phyloP scores from a whole-genome alignment of 2,329 filamentous ascomycete species.

The Pseudocercospora pini-densiflorae region DNA sequence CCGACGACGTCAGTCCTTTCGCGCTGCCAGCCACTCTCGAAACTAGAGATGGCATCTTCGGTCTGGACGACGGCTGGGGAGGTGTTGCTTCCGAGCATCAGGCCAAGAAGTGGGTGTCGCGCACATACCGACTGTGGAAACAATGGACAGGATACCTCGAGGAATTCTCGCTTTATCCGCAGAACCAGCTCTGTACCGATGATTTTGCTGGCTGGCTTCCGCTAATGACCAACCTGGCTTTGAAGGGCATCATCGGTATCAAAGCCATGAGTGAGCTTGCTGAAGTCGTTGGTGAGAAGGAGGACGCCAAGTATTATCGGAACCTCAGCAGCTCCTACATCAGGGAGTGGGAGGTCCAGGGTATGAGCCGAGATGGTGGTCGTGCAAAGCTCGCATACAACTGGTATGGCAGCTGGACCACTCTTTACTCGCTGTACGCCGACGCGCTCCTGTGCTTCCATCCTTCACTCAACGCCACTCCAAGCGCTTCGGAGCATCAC shows the following conservation, averaged over 20 bases:
- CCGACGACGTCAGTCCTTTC: slow-evolving; percentile 54
- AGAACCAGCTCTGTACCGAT: slow-evolving; percentile 79
- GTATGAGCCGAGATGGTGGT: slow-evolving; percentile 68
- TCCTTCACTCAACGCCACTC: slow-evolving; percentile 40
- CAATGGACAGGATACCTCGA: slow-evolving; percentile 82
- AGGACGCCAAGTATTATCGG: slow-evolving; percentile 62
- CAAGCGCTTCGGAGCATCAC: slow-evolving; percentile 14
- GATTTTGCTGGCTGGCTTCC: slow-evolving; percentile 80
- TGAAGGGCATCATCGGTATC: slow-evolving; percentile 84
- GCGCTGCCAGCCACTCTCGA: slow-evolving; percentile 49
- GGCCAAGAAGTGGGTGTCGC: slow-evolving; percentile 67
- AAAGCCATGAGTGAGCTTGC: slow-evolving; percentile 77
- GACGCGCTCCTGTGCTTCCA: slow-evolving; percentile 84
- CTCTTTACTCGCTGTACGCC: slow-evolving; percentile 82
- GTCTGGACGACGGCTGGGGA: slow-evolving; percentile 67
- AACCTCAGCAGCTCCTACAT: slow-evolving; percentile 71
- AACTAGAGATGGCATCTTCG: slow-evolving; percentile 54
- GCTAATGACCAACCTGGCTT: slow-evolving; percentile 79
- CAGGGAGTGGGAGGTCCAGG: slow-evolving; percentile 71
- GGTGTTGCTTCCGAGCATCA: slow-evolving; percentile 58
- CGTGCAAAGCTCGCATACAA: slow-evolving; percentile 82
- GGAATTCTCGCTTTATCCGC: slow-evolving; percentile 73
- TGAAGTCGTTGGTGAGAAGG: slow-evolving; percentile 61
- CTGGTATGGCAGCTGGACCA: slow-evolving; percentile 80
- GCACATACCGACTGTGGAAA: slow-evolving; percentile 73